Base-by-base conservation (phyloP, 441 rosid genomes). In the Erodium chrysanthum region DNA sequence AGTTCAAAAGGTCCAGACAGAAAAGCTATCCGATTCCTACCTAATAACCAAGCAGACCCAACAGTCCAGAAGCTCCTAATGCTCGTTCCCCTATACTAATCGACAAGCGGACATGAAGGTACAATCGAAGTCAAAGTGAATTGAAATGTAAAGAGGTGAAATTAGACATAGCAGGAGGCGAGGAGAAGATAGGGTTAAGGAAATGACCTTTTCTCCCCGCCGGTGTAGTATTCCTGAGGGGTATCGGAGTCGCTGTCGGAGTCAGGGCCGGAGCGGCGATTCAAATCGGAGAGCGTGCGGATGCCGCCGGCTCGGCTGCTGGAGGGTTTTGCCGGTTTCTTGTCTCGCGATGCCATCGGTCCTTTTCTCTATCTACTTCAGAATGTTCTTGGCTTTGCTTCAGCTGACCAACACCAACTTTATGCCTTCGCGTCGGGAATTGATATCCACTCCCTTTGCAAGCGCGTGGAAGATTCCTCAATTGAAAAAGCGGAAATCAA, bases 181-280 rank as follows among this genome's bases (percentile, higher is more conserved):
- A 44, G 2, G 23, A 14, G 4, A 21, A 46, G 14, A 21, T 33
- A 33, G 73, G 73, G 69, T 15, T 64, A 21, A n/a, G 29, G 21
- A 66, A 15, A 1, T 7, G 46, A 87, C 97, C 96, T 93, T 80
- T 89, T 93, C 79, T 93, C 98, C 58, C 97, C 98, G 15, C 97
- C 98, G 65, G 96, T 85, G 82, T 88, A 91, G 75, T 85, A 91
- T 83, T 93, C 96, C 65, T 82, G 97, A 69, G 98, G 96, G 14
- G 77, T 81, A 48, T 89, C 96, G 20, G 91, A 86, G 74, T 93
- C 98, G 75, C 90, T 83, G 74, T 90, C 97, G 70, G 97, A 88
- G 68, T 91, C 98, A 0, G 90, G 88, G 0, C 82, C 92, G 54
- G 95, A 80, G 5, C 73, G 82, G 0, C 97, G 82, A 76, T 91